phyloP scores from a whole-genome alignment of 306 rosid species.

The Dryas alaskensis region DNA sequence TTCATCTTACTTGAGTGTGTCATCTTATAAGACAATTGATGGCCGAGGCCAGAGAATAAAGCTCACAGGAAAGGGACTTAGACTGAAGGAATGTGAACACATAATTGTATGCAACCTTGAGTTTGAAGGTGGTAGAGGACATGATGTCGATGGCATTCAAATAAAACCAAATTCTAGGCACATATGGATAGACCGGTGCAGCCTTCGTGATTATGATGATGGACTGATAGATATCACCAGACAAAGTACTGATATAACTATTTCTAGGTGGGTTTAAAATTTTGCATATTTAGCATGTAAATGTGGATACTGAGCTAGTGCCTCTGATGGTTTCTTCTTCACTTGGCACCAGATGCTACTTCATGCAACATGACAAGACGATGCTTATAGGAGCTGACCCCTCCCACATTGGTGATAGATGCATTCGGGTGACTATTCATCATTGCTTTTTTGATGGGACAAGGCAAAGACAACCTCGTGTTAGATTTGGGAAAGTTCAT shows the following conservation, averaged over 20 bases:
- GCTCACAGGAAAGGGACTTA: conserved; percentile 37
- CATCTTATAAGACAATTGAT: conserved; percentile 40
- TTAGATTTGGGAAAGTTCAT: conserved; percentile 44
- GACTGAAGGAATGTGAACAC: conserved; percentile 41
- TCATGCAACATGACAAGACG: conserved; percentile 38
- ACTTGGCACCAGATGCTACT: conserved; percentile 33
- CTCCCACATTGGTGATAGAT: conserved; percentile 37
- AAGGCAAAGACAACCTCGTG: conserved; percentile 43
- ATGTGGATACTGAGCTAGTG: neutral
- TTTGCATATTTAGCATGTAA: neutral
- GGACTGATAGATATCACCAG: conserved; percentile 42
- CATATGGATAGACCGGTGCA: conserved; percentile 43
- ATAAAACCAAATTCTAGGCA: conserved; percentile 39
- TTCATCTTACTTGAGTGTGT: conserved; percentile 30
- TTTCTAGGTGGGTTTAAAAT: conserved; percentile 30
- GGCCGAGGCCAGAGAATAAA: conserved; percentile 38
- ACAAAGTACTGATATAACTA: conserved; percentile 38
- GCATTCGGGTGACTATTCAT: conserved; percentile 42
- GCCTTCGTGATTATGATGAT: conserved; percentile 41
- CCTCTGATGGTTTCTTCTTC: conserved; percentile 3
- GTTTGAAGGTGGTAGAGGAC: conserved; percentile 41
- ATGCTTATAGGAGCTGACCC: conserved; percentile 45
- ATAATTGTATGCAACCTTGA: conserved; percentile 40
- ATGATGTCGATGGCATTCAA: conserved; percentile 43
- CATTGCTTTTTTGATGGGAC: conserved; percentile 42